Base-by-base conservation (phyloP, 129 eudicot genomes). In the Flaveria bidentis region DNA sequence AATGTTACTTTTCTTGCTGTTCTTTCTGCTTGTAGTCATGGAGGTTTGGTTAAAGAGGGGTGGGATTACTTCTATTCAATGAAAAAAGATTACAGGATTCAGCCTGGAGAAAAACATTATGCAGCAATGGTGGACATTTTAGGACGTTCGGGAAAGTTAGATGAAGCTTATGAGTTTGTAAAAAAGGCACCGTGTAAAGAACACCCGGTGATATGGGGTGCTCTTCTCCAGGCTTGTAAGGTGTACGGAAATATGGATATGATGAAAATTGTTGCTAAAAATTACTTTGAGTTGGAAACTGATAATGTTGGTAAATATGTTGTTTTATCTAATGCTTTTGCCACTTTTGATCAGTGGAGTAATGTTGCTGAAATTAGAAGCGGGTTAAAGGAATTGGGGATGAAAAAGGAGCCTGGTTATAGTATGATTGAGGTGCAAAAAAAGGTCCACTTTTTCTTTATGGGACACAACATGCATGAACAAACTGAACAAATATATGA, bases 371-470 rank as follows among this genome's bases (percentile, higher is more conserved):
- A 88, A 62, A 79, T 91, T 78, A 87, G 98, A 86, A 88, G 87
- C 30, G 84, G 77, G 33, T 81, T 91, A 88, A 91, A 84, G 82
- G 91, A 85, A 39, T 78, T 72, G 30, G 93, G 93, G 67, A 69
- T 91, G 81, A 88, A 82, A 81, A 93, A 88, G 84, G 98, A 91
- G 75, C 98, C 96, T 39, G 96, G 91, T 49, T 91, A 84, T 77
- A 93, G 98, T 80, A 91, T 86, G 97, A 93, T 93, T 82, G 98
- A 93, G 87, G 86, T 91, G 69, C 93, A 88, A 77, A 88, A 67
- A 41, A 85, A 82, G 84, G 86, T 65, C 33, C 91, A 93, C 55
- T 78, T 78, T 80, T 93, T 93, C 86, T 88, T 76, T 83, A 93
- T 82, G 97, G 91, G 84, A 15, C 91, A 87, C 75, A 88, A 86